Evolutionary conservation across 2,329 filamentous ascomycete genomes (phyloP).

Genomic region (Cytospora piceicola): DNA sequence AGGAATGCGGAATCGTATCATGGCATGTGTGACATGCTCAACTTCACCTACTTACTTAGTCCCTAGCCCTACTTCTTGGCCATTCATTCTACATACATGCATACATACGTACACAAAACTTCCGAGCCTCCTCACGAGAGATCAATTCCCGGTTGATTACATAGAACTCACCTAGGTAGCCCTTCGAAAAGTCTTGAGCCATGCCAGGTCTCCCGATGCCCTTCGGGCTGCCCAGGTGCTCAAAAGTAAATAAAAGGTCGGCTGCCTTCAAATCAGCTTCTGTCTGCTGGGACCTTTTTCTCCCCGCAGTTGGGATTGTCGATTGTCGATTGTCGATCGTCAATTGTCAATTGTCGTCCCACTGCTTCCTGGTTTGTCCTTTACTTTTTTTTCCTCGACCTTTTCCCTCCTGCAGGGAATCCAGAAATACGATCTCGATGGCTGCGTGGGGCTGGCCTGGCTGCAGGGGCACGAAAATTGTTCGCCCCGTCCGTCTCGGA

Average conservation of each 20-base stretch:
- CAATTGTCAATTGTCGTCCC: not conserved
- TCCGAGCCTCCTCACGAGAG: not conserved
- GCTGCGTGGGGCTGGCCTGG: not conserved
- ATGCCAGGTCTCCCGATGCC: not conserved
- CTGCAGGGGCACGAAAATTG: not conserved
- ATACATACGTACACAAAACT: not conserved
- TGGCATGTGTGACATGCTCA: not conserved
- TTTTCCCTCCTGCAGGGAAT: not conserved
- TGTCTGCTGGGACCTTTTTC: not conserved
- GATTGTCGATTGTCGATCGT: not conserved
- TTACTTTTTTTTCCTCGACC: too few species aligned
- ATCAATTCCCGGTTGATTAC: too few species aligned
- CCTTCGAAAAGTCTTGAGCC: too few species aligned
- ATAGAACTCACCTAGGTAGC: too few species aligned
- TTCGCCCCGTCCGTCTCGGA: conserved; percentile 3
- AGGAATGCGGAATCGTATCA: not conserved
- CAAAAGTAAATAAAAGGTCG: too few species aligned
- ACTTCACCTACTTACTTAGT: not conserved
- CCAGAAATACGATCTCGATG: conserved; percentile 6
- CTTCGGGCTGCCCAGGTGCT: too few species aligned
- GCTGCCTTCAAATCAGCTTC: conserved; percentile 3
- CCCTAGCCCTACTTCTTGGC: not conserved
- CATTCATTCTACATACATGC: not conserved
- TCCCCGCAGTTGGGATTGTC: not conserved
- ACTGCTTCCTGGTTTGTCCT: not conserved